A percentile compares a stretch with the other conserved stretches of the same genome.
Conservation (phyloP, 768 basidiomycete species). For the Termitomyces eurrhizus region DNA sequence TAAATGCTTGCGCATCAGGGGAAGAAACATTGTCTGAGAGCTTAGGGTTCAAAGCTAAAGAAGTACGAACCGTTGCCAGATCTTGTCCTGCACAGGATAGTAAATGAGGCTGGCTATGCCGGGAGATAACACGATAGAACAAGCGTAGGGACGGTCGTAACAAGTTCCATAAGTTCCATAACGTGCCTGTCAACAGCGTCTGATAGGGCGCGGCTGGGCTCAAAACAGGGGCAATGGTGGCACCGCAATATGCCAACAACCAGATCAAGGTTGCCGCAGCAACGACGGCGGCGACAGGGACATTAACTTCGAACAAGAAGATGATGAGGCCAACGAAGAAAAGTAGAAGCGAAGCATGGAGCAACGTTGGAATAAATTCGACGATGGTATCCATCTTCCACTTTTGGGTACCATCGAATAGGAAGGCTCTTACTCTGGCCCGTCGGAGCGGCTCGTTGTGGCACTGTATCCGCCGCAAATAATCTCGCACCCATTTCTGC, state of each 20-base stretch:
- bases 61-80: background rate
- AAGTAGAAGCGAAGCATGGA: slow-evolving; percentile 8
- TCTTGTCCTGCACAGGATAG: background rate
- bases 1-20: background rate
- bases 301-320: background rate
- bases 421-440: slow-evolving; percentile 2
- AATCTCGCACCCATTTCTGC: slow-evolving; percentile 5
- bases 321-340: slow-evolving; percentile 8
- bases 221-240: slow-evolving; percentile 1
- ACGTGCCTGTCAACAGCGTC: background rate
- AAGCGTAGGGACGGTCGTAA: background rate
- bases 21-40: background rate
- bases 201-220: slow-evolving; percentile 7
- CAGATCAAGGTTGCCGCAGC: background rate
- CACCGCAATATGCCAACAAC: background rate
- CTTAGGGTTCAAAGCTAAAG: background rate
- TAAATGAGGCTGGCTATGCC: background rate
- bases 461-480: slow-evolving; percentile 2
- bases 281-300: background rate
- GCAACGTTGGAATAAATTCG: slow-evolving; percentile 4
- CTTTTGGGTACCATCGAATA: background rate
- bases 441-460: slow-evolving; percentile 1
- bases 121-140: background rate
- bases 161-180: background rate
- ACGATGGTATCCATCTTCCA: slow-evolving; percentile 5